Base-by-base conservation (phyloP, 2,329 filamentous ascomycete species). In the Cladosporium sp. region DNA sequence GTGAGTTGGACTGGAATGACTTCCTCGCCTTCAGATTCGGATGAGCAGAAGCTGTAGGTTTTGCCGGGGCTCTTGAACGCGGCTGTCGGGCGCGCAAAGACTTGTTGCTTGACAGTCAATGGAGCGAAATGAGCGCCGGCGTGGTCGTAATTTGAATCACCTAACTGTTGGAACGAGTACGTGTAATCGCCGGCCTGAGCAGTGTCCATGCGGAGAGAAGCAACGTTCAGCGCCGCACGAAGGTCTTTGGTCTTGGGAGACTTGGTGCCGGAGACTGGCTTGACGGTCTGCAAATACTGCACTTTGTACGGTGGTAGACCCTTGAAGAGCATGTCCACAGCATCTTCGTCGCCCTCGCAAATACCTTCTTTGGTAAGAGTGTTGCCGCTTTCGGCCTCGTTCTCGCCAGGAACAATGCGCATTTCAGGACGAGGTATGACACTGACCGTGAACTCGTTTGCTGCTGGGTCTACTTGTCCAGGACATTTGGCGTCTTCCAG, bases 331-430 rank as follows among this genome's bases (percentile, higher is more conserved):
- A 99, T 82, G 74, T 97, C 93, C 65, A 97, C 88, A 3, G 89
- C 88, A 77, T 97, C 94, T 74, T 97, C 91, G 68, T 98, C 94
- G 34, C 94, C 94, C 80, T 99, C 93, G 75, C 95, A 99, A 34
- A 99, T 90, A 68, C 93, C 89, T 51, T 88, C 86, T 78, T 96
- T 96, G 75, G 89, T 91, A 38, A 84, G 83, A 32, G 83, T 81
- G 34, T 41, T 41, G 12, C 32, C 28, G 18, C 83, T 81, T 41
- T 84, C 74, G 18, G 74, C 78, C 12, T 81, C 81, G 57, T 92
- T 83, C 21, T 86, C 87, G 67, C 90, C 85, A 6, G 88, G 82
- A 55, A 95, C 77, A 15, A 84, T 85, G 10, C 71, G 69, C 51
- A 96, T 84, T 68, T 87, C 83, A 0, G 95, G 96, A 57, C 93